Conservation (phyloP, 2,329 filamentous ascomycete genomes). For the Bipolaris victoriae region DNA sequence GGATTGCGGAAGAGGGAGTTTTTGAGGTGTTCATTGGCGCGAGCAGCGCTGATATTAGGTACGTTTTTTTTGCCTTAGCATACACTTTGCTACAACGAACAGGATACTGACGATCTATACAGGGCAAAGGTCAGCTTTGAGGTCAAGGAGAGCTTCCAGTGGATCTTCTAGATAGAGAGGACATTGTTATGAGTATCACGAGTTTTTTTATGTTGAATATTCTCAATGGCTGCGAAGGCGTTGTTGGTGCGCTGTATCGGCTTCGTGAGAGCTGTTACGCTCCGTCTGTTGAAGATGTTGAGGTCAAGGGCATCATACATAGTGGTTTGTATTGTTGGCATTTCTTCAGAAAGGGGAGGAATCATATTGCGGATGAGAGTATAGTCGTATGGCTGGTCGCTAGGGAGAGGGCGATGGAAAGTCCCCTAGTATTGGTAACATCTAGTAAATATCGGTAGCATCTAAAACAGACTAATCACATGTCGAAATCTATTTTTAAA, state of each 20-base stretch:
- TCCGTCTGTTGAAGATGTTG: not conserved
- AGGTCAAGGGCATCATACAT: not conserved
- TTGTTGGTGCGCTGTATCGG: not conserved
- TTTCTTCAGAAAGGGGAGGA: not conserved
- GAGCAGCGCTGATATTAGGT: constrained; percentile 69
- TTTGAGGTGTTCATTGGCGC: constrained; percentile 68
- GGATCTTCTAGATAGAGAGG: constrained; percentile 60
- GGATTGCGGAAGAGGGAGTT: constrained; percentile 69
- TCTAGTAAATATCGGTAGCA: not conserved
- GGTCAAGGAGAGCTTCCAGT: constrained; percentile 69
- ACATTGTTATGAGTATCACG: constrained; percentile 5
- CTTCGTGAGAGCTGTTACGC: not conserved
- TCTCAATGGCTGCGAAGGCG: constrained; percentile 8
- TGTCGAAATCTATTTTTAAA: not conserved
- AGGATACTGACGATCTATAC: constrained; percentile 19
- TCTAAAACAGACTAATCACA: not conserved
- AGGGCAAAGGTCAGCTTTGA: constrained; percentile 62
- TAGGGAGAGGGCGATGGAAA: not conserved
- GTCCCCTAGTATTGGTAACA: not conserved
- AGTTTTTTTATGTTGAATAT: constrained; percentile 6
- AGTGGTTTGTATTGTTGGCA: not conserved
- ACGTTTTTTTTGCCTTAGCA: constrained; percentile 33
- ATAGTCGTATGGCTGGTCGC: not conserved
- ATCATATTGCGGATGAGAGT: not conserved
- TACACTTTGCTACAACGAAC: not conserved